Percentiles rank a stretch among this genome's conserved stretches.
These are phyloP conservation scores for Margaritispora aquatica DNA, from an alignment of 495 filamentous ascomycete species.

Conservation along the genomic window DNA sequence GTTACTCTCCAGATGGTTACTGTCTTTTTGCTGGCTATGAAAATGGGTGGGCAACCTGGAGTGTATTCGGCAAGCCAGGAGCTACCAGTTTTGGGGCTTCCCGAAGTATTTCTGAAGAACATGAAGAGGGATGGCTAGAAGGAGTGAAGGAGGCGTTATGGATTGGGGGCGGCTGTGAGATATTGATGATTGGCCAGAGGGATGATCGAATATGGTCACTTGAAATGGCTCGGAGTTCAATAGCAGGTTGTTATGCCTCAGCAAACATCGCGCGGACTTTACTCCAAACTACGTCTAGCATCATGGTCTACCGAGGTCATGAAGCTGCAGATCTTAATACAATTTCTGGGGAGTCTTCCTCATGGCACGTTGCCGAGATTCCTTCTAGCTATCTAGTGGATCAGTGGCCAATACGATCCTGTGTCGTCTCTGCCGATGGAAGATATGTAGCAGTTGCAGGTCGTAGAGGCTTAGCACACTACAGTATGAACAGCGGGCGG, in stretches of 20 bases:
- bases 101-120: conserved; percentile 44
- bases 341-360: conserved; percentile 83
- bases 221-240: conserved; percentile 86
- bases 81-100: conserved; percentile 76
- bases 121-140: conserved; percentile 68
- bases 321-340: conserved; percentile 83
- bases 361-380: conserved; percentile 90
- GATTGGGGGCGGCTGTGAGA: conserved; percentile 81
- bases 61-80: conserved; percentile 87
- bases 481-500: conserved; percentile 86
- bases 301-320: conserved; percentile 90
- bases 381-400: conserved; percentile 77
- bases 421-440: conserved; percentile 82
- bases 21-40: conserved; percentile 93
- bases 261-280: conserved; percentile 84
- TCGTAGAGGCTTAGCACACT: conserved; percentile 87
- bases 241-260: conserved; percentile 83
- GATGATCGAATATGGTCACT: conserved; percentile 80
- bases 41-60: conserved; percentile 92
- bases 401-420: conserved; percentile 87
- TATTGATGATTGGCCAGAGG: conserved; percentile 61
- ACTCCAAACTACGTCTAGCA: conserved; percentile 75
- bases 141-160: conserved; percentile 73
- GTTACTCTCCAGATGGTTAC: conserved; percentile 93
- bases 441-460: conserved; percentile 94